Conservation (phyloP, 2,329 filamentous ascomycete genomes). For the Neophaeococcomyces mojaviensis region DNA sequence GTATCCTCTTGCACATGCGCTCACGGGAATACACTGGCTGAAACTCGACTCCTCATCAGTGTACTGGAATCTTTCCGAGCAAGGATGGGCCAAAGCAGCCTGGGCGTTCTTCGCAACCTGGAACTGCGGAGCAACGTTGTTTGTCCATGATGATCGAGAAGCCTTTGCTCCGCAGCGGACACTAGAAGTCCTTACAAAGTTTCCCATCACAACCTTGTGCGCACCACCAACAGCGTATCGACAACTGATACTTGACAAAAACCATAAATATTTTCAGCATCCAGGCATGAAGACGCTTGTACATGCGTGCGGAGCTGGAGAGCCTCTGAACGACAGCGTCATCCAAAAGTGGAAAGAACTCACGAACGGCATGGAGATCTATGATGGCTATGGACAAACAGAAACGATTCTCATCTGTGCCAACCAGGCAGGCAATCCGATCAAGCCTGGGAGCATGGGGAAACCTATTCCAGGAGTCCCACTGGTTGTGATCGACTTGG, state of each 20-base stretch:
- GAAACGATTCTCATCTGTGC: conserved; percentile 35
- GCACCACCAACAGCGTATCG: conserved; percentile 35
- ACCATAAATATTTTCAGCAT: conserved; percentile 23
- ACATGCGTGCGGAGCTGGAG: conserved; percentile 34
- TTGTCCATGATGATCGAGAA: conserved; percentile 33
- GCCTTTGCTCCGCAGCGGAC: conserved; percentile 28
- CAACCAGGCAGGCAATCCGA: conserved; percentile 29
- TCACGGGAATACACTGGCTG: conserved; percentile 35
- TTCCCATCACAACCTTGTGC: conserved; percentile 36
- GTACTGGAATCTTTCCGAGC: conserved; percentile 35
- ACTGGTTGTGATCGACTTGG: conserved; percentile 27
- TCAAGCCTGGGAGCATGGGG: conserved; percentile 34
- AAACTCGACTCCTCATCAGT: conserved; percentile 28
- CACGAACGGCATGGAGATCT: conserved; percentile 30
- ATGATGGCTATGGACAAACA: conserved; percentile 36
- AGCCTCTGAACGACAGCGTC: conserved; percentile 34
- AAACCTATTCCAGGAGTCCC: conserved; percentile 33
- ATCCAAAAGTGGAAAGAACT: conserved; percentile 31
- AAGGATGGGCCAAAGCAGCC: conserved; percentile 38
- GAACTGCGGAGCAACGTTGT: conserved; percentile 35
- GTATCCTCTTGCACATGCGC: conserved; percentile 32
- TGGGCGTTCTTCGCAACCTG: conserved; percentile 34
- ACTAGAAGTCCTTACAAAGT: conserved; percentile 29
- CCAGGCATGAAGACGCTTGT: conserved; percentile 25
- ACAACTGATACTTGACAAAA: conserved; percentile 32